Conservation (phyloP, 805 yeast genomes). For the Yarrowia keelungensis region DNA sequence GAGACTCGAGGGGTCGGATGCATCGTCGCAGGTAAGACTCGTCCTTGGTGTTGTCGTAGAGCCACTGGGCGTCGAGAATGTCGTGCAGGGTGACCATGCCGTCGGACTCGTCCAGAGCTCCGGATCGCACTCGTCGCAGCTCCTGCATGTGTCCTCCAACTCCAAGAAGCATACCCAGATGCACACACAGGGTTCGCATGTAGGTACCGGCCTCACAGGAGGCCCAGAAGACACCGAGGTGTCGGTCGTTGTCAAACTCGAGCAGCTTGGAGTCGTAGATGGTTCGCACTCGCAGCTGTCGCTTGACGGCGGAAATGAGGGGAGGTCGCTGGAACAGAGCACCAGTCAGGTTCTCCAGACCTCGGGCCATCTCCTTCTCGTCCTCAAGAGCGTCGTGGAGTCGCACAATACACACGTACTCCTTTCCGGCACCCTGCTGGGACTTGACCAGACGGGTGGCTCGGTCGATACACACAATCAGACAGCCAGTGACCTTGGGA, state of each 20-base stretch:
- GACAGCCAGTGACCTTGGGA: conserved; percentile 98
- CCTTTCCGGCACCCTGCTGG: conserved; percentile 99
- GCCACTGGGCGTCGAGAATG: conserved; percentile 97
- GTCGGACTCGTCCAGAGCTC: conserved; percentile 90
- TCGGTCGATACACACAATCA: conserved; percentile 96
- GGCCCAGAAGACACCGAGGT: conserved; percentile 98
- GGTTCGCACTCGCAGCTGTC: conserved; percentile 98
- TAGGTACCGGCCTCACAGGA: conserved; percentile 99
- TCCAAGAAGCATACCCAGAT: conserved; percentile 96
- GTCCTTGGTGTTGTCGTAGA: conserved; percentile 95
- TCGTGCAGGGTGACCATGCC: conserved; percentile 95
- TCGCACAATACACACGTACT: conserved; percentile 97
- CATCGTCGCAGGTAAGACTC: conserved; percentile 93
- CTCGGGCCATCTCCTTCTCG: conserved; percentile 84
- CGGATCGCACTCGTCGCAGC: conserved; percentile 97
- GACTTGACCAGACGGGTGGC: conserved; percentile 98
- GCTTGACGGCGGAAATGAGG: conserved; percentile 96
- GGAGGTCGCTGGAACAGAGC: conserved; percentile 99
- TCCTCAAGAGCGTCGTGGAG: conserved; percentile 92
- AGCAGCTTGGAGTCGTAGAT: conserved; percentile 94
- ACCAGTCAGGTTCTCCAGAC: conserved; percentile 94
- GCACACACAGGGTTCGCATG: conserved; percentile 99
- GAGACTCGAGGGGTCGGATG: conserved; percentile 92
- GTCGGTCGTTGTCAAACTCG: conserved; percentile 96
- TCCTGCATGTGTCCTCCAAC: conserved; percentile 99